Base-by-base conservation (phyloP, 2,329 filamentous ascomycete species). In the Hypoxylon sp. region DNA sequence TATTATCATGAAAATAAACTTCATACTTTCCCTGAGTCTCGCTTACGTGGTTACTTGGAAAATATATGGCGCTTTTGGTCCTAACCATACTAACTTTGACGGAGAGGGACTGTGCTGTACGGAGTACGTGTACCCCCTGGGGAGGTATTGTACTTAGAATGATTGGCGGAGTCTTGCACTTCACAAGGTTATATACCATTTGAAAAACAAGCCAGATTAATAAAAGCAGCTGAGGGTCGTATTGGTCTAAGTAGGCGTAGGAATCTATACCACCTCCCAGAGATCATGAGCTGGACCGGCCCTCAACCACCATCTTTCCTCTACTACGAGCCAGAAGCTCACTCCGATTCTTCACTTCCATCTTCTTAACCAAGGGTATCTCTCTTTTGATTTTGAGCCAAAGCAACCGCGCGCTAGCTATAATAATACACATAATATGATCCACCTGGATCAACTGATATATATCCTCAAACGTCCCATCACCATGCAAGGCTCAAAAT, bases 201-300 rank as follows among this genome's bases (percentile, higher is more conserved):
- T 27, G 24, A 27, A 51, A n/a, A 8, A 15, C 17, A 10, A 13
- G 15, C 29, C 52, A 32, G 10, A 39, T 63, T 62, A 67, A 65
- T 67, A 65, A 70, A 67, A 65, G 59, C 27, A 62, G 62, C 21
- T 24, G 8, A 60, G 52, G 46, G 64, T 66, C 51, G 54, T 69
- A 63, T 71, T 70, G 42, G 29, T 71, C 64, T 62, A 72, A 63
- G 51, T 67, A 69, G 58, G 60, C 63, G 27, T 17, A 44, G n/a
- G 29, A 19, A 50, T 58, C 44, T 17, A 47, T 44, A 51, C n/a
- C 32, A 62, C 65, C 65, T 62, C 37, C 48, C 44, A 55, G 24
- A 70, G 57, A 68, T 62, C 46, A n/a, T 62, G 19, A 63, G 59
- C 56, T 71, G n/a, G 58, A 65, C 65, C 67, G n/a, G 58, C 67